A percentile compares a stretch with the other conserved stretches of the same genome.
These are phyloP conservation scores for Ailanthus altissimus DNA, from an alignment of 345 rosid species.

Conservation along the genomic window DNA sequence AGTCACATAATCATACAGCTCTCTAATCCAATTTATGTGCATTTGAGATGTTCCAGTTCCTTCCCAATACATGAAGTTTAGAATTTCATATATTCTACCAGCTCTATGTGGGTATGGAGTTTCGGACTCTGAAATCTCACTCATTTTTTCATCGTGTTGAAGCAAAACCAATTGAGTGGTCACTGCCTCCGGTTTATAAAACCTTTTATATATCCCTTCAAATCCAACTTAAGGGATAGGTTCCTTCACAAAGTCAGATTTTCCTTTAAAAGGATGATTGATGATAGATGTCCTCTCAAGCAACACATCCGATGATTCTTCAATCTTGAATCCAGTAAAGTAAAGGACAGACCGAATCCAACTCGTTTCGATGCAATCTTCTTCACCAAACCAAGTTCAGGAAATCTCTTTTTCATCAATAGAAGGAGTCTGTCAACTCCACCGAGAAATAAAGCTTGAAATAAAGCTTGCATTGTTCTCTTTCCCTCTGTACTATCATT, in stretches of 20 bases:
- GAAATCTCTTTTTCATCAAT: slow-evolving; percentile 23
- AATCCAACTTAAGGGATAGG: slow-evolving; percentile 33
- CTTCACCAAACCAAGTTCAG: slow-evolving; percentile 27
- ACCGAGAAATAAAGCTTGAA: slow-evolving; percentile 25
- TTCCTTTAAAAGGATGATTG: slow-evolving; percentile 23
- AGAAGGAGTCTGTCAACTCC: slow-evolving; percentile 18
- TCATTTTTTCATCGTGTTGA: slow-evolving; percentile 50
- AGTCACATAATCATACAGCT: too few species aligned
- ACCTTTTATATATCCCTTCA: slow-evolving; percentile 29
- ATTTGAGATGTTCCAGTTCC: too few species aligned
- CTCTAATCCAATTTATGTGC: too few species aligned
- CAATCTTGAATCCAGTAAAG: slow-evolving; percentile 18
- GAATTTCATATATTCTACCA: too few species aligned
- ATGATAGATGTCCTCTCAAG: slow-evolving; percentile 21
- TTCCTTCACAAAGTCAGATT: slow-evolving; percentile 38
- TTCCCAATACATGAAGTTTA: too few species aligned
- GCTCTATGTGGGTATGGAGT: too few species aligned
- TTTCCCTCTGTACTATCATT: background rate
- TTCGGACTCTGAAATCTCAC: too few species aligned
- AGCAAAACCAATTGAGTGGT: background rate
- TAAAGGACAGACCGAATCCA: slow-evolving; percentile 31
- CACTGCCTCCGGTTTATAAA: slow-evolving; percentile 10
- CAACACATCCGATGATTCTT: too few species aligned
- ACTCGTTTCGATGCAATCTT: slow-evolving; percentile 37
- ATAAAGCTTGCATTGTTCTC: slow-evolving; percentile 14